Evolutionary conservation across 352 stramenopile species (phyloP), one percentile per base, ranked within the genome.

Genomic region (Blastocystis sp.): DNA sequence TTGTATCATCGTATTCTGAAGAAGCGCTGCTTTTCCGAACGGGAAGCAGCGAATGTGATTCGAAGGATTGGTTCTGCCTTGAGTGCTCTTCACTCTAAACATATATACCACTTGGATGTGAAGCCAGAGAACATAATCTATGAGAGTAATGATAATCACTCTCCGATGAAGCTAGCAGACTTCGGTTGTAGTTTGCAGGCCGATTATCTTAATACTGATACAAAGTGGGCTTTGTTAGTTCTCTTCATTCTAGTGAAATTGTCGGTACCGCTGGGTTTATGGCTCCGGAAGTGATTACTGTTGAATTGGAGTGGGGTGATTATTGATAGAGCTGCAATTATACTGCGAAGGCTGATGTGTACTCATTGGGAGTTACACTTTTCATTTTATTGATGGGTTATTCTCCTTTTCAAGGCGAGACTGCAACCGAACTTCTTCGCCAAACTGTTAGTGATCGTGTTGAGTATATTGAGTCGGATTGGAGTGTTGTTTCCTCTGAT

Each of bases 41-140:
- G 70, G 27, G 70, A 81, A n/a, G 70, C 70, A 40, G 70, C 70
- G 40, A 81, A 60, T n/a, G 70, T 81, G 53, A 81, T 81, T 40
- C 37, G 37, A 19, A 40, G 70, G 5, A 81, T 81, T 40, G 70
- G 70, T 3, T 48, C 94, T 75, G 93, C 92, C 35, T 92, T 95
- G 1, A 92, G 94, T 51, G 92, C 94, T 59, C 95, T 95, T 93
- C 93, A 95, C 90, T 93, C 94, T 80, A 94, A 95, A 70, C 93
- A 93, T 87, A 95, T 95, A 87, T 95, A 95, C 90, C 93, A 95
- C 40, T 93, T 93, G 1, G 93, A 95, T 57, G 95, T 95, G 70
- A 95, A 95, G 59, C 93, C 93, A 4, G 93, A 95, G 80, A 95
- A 95, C 56, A 95, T 95, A 73, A 89, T 95, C 37, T 92, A 94